Evolutionary conservation across 306 rosid genomes (phyloP).

Genomic region (Glycyrrhiza uralensis): DNA sequence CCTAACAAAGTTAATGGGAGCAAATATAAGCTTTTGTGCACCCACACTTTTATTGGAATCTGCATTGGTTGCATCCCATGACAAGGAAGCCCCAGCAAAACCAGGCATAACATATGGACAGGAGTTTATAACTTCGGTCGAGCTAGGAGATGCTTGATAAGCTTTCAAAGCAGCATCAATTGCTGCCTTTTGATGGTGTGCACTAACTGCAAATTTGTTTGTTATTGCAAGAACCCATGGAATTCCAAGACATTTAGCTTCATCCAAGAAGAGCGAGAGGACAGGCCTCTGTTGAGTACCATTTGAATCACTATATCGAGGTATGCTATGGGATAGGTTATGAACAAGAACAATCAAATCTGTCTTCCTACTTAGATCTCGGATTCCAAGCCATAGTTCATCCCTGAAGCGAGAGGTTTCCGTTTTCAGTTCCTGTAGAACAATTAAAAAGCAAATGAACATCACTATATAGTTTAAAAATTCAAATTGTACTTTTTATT

Average conservation of each 20-base stretch:
- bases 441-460: constrained; percentile 4
- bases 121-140: constrained; percentile 72
- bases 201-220: constrained; percentile 93
- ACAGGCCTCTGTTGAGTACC: constrained; percentile 64
- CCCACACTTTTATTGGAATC: constrained; percentile 47
- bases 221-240: constrained; percentile 98
- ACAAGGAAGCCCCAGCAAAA: constrained; percentile 61
- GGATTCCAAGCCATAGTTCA: constrained; percentile 86
- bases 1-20: constrained; percentile 67
- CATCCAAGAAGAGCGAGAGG: constrained; percentile 80
- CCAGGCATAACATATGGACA: constrained; percentile 79
- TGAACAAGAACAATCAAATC: constrained; percentile 92
- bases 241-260: constrained; percentile 93
- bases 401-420: constrained; percentile 73
- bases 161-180: constrained; percentile 75
- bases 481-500: not conserved
- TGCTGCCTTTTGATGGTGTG: constrained; percentile 80
- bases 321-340: constrained; percentile 89
- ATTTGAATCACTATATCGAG: constrained; percentile 55
- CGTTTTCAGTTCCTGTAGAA: constrained; percentile 60
- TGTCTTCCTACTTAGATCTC: constrained; percentile 74
- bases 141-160: constrained; percentile 68
- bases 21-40: constrained; percentile 60
- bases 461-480: not conserved
- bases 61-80: constrained; percentile 52